Percentiles rank a stretch among this genome's conserved stretches.
Evolutionary conservation across 192 early-diverging fungal genomes (phyloP).

Genomic region (Dissophora ornata): DNA sequence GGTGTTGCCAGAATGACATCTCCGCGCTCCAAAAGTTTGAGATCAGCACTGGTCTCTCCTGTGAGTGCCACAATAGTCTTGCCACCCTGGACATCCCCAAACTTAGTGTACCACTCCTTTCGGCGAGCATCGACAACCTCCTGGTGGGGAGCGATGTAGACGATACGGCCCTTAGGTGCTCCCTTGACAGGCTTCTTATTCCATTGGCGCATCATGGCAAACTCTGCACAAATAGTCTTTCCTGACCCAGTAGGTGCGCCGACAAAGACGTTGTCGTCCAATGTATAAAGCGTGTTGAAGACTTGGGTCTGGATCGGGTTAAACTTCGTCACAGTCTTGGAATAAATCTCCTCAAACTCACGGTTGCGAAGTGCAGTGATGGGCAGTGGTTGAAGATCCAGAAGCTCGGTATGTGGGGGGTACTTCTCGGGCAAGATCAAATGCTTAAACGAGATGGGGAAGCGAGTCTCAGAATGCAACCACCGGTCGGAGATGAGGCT

Average conservation of each 20-base stretch:
- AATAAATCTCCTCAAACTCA: conserved; percentile 79
- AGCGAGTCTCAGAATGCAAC: conserved; percentile 90
- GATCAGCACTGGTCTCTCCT: conserved; percentile 89
- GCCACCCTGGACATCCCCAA: conserved; percentile 84
- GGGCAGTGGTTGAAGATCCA: conserved; percentile 93
- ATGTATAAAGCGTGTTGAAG: conserved; percentile 89
- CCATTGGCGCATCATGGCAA: conserved; percentile 94
- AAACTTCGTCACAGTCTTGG: conserved; percentile 70
- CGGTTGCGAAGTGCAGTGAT: conserved; percentile 81
- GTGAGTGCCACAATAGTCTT: conserved; percentile 90
- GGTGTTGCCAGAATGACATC: conserved; percentile 94
- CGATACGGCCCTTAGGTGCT: conserved; percentile 71
- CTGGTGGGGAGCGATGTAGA: conserved; percentile 94
- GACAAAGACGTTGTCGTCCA: conserved; percentile 91
- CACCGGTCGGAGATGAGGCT: conserved; percentile 93
- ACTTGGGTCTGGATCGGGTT: conserved; percentile 98
- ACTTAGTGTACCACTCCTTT: conserved; percentile 85
- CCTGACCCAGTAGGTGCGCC: conserved; percentile 95
- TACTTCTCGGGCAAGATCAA: conserved; percentile 93
- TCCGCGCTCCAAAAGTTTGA: conserved; percentile 90
- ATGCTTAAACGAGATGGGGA: conserved; percentile 94
- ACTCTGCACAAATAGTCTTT: conserved; percentile 95
- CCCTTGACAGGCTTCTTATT: conserved; percentile 53
- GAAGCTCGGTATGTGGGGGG: conserved; percentile 92
- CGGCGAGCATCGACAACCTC: conserved; percentile 82